Evolutionary conservation across 805 yeast genomes (phyloP).

Genomic region (Candida incommunis): DNA sequence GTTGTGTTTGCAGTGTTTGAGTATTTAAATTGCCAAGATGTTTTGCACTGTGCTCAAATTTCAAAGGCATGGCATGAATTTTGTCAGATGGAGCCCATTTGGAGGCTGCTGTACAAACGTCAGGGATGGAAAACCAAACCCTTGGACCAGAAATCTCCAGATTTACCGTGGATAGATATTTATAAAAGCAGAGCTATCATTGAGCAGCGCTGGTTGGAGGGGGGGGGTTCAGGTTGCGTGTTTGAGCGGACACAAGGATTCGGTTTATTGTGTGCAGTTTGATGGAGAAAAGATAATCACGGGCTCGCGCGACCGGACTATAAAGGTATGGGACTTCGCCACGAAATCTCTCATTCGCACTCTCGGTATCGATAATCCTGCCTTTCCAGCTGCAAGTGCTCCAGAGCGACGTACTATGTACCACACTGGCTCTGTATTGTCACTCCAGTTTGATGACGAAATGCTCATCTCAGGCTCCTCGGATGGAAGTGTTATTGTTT

Average conservation of each 20-base stretch:
- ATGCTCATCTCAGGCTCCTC: slow-evolving; percentile 6
- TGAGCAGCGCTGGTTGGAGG: not conserved
- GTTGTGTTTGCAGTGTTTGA: not conserved
- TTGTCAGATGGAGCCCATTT: not conserved
- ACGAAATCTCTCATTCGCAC: not conserved
- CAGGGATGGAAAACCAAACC: not conserved
- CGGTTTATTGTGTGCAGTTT: slow-evolving; percentile 1
- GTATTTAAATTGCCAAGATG: not conserved
- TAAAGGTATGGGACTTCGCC: not conserved
- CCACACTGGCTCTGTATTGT: slow-evolving; percentile 8
- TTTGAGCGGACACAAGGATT: not conserved
- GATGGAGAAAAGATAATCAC: not conserved
- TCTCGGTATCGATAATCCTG: not conserved
- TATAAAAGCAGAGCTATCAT: not conserved
- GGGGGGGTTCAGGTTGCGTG: not conserved
- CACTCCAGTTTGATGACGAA: slow-evolving; percentile 7
- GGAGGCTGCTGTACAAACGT: not conserved
- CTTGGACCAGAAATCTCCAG: not conserved
- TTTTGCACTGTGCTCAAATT: not conserved
- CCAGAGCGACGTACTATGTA: slow-evolving; percentile 3
- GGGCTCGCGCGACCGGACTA: not conserved
- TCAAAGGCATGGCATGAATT: not conserved
- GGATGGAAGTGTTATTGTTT: slow-evolving; percentile 25
- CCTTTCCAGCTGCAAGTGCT: too few species aligned
- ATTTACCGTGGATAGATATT: not conserved